A percentile compares a stretch with the other conserved stretches of the same genome.
Conservation (phyloP, 2,329 filamentous ascomycete species). For the Sphaerulina vaccinii region DNA sequence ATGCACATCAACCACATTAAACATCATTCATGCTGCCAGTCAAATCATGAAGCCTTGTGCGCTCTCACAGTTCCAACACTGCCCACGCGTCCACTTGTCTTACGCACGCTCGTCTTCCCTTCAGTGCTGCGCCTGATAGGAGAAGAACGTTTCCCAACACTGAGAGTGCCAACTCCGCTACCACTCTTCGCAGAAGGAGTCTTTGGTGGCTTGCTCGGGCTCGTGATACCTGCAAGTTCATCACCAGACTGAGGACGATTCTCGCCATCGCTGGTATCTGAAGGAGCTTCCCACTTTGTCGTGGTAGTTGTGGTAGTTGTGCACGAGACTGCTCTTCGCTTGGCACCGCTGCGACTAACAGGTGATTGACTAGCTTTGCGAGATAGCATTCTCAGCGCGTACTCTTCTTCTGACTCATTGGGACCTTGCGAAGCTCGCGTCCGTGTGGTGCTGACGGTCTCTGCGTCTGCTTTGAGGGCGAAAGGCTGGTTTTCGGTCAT, state of each 20-base stretch:
- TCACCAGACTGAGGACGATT: constrained; percentile 38
- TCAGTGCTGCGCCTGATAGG: constrained; percentile 48
- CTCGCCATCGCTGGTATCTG: constrained; percentile 50
- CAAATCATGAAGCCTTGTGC: constrained; percentile 27
- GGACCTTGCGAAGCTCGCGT: constrained; percentile 54
- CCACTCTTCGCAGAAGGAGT: constrained; percentile 44
- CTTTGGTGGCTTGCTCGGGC: constrained; percentile 41
- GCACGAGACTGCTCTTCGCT: constrained; percentile 70
- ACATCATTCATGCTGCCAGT: constrained; percentile 6
- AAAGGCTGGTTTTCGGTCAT: constrained; percentile 47
- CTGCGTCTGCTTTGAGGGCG: constrained; percentile 56
- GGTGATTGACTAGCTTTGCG: constrained; percentile 66
- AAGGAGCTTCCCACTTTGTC: constrained; percentile 42
- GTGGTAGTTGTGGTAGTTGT: constrained; percentile 68
- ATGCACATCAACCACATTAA: constrained; percentile 1
- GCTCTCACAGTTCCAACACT: constrained; percentile 37
- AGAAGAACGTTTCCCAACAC: constrained; percentile 48
- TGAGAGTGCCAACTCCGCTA: constrained; percentile 46
- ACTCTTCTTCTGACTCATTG: constrained; percentile 83
- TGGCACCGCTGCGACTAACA: constrained; percentile 52
- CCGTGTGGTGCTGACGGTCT: constrained; percentile 61
- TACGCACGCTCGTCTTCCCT: constrained; percentile 50
- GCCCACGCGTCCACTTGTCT: constrained; percentile 53
- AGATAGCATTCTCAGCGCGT: constrained; percentile 70
- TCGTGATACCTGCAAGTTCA: constrained; percentile 27